A percentile compares a stretch with the other conserved stretches of the same genome.
Conservation (phyloP, 192 early-diverging fungal genomes). For the Coemansia sp. region DNA sequence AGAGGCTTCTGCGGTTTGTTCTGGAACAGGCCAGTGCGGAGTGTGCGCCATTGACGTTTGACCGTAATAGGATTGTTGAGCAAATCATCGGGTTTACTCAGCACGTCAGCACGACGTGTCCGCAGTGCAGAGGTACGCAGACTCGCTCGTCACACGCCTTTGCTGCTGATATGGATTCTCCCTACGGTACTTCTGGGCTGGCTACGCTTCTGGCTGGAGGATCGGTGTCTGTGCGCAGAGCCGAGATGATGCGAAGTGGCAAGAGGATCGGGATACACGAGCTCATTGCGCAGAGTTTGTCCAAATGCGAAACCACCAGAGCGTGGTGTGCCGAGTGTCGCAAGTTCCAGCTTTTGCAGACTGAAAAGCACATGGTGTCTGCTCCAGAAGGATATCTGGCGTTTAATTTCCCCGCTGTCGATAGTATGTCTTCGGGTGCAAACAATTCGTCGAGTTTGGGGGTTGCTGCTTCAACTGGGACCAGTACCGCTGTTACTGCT, state of each 20-base stretch:
- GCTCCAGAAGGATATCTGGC: constrained; percentile 69
- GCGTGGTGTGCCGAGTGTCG: constrained; percentile 87
- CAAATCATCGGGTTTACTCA: constrained; percentile 35
- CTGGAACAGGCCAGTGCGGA: constrained; percentile 87
- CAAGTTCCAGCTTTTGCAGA: constrained; percentile 77
- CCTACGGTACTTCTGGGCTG: constrained; percentile 49
- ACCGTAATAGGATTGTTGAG: constrained; percentile 19
- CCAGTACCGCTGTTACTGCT: background rate
- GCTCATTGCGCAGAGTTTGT: constrained; percentile 26
- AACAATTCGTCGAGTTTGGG: background rate
- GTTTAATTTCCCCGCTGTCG: constrained; percentile 71
- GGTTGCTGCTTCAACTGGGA: background rate
- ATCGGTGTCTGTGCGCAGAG: constrained; percentile 35
- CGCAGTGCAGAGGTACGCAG: constrained; percentile 63
- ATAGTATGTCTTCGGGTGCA: background rate
- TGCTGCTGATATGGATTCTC: constrained; percentile 82
- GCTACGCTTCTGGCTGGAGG: constrained; percentile 47
- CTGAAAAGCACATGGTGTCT: constrained; percentile 65
- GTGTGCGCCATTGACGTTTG: constrained; percentile 28
- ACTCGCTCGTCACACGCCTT: constrained; percentile 70
- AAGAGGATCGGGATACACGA: constrained; percentile 21
- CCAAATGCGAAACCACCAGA: constrained; percentile 32
- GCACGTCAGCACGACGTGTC: constrained; percentile 55
- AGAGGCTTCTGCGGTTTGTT: constrained; percentile 87
- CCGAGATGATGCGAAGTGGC: constrained; percentile 21